Percentiles rank a stretch among this genome's conserved stretches.
Evolutionary conservation across 306 rosid species (phyloP).

Genomic region (Trichosanthes truncata): DNA sequence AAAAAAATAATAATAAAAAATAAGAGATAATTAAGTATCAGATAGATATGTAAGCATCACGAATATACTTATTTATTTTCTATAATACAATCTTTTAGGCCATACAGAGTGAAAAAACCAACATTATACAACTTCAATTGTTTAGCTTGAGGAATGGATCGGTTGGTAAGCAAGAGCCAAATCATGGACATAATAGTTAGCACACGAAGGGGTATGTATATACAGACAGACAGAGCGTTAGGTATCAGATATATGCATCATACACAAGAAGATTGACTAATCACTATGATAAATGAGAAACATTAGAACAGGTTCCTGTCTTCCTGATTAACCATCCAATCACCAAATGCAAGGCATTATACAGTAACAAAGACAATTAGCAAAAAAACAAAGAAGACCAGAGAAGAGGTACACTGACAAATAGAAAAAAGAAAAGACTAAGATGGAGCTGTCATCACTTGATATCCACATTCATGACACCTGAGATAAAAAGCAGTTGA

Average conservation of each 20-base stretch:
- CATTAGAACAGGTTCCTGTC: neutral
- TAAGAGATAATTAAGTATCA: neutral
- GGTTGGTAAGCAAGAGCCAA: neutral
- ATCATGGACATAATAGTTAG: neutral
- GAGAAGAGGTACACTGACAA: neutral
- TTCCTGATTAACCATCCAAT: neutral
- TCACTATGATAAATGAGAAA: neutral
- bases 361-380: neutral
- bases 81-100: neutral
- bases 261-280: neutral
- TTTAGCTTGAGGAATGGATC: neutral
- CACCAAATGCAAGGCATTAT: neutral
- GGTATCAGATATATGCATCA: neutral
- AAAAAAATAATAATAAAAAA: too few relatives aligned
- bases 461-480: neutral
- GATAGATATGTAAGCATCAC: neutral
- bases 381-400: neutral
- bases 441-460: neutral
- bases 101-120: neutral
- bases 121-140: neutral
- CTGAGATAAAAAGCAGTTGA: neutral
- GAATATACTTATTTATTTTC: neutral
- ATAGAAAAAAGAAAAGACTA: neutral
- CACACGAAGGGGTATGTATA: neutral
- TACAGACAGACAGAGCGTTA: neutral